These are phyloP conservation scores for Neurospora sp. DNA, from an alignment of 495 filamentous ascomycete species.

Conservation along the genomic window DNA sequence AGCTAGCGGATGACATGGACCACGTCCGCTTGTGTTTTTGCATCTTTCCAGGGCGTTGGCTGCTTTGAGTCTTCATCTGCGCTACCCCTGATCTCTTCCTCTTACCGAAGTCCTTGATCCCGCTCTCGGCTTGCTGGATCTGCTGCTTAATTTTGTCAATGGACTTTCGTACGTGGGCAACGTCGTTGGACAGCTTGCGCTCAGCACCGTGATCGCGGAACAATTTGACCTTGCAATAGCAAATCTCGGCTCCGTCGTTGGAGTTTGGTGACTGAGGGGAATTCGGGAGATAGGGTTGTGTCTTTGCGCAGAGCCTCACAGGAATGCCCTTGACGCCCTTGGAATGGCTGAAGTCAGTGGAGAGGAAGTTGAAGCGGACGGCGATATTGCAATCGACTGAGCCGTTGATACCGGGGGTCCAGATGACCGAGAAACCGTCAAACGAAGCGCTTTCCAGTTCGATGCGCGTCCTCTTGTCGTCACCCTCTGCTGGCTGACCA, in stretches of 20 bases:
- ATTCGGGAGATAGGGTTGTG: constrained; percentile 48
- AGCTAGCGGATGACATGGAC: constrained; percentile 88
- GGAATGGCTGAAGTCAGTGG: constrained; percentile 95
- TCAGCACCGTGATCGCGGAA: constrained; percentile 96
- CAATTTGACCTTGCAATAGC: constrained; percentile 92
- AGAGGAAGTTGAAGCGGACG: constrained; percentile 95
- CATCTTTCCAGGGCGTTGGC: constrained; percentile 59
- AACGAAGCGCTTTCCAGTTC: constrained; percentile 78
- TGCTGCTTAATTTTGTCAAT: constrained; percentile 93
- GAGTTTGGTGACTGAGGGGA: constrained; percentile 32
- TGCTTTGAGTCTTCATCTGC: constrained; percentile 37
- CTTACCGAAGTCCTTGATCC: constrained; percentile 81
- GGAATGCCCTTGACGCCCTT: constrained; percentile 97
- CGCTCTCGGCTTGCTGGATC: constrained; percentile 76
- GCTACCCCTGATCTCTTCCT: constrained; percentile 62
- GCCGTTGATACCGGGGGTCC: constrained; percentile 59
- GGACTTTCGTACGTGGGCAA: constrained; percentile 85
- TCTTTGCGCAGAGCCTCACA: constrained; percentile 85
- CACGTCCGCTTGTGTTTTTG: constrained; percentile 88
- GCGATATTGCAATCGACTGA: constrained; percentile 66
- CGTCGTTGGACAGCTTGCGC: constrained; percentile 86
- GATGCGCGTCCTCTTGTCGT: constrained; percentile 59
- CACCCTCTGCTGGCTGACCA: constrained; percentile 56
- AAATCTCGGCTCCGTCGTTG: constrained; percentile 52
- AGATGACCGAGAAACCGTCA: constrained; percentile 84